Conservation (phyloP, 306 rosid genomes). For the Gastrolobium bilobum region DNA sequence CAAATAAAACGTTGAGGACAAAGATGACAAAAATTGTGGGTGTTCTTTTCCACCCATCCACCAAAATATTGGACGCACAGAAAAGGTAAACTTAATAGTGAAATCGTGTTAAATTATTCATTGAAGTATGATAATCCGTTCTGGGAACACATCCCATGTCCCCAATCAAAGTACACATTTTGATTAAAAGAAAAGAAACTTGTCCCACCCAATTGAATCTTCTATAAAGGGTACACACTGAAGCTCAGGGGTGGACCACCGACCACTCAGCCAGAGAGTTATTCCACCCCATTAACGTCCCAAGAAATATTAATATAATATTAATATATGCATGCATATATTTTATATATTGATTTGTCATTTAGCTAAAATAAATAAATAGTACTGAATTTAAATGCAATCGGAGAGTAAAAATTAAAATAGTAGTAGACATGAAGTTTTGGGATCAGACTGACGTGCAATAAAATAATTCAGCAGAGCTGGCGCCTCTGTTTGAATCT, state of each 20-base stretch:
- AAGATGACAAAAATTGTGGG: constrained; percentile 44
- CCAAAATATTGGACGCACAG: constrained; percentile 41
- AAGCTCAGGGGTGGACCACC: constrained; percentile 59
- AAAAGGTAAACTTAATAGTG: constrained; percentile 43
- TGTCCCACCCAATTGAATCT: constrained; percentile 62
- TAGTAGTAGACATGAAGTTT: constrained; percentile 40
- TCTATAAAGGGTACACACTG: constrained; percentile 41
- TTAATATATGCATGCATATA: background rate
- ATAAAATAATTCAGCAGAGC: constrained; percentile 62
- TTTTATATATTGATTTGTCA: constrained; percentile 42
- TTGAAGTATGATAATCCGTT: constrained; percentile 51
- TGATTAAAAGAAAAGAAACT: constrained; percentile 51
- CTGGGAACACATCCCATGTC: constrained; percentile 56
- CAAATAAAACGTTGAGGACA: constrained; percentile 28
- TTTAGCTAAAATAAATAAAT: constrained; percentile 27
- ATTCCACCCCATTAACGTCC: constrained; percentile 38
- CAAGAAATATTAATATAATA: background rate
- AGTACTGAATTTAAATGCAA: constrained; percentile 37
- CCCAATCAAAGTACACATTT: constrained; percentile 55
- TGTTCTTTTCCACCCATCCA: constrained; percentile 43
- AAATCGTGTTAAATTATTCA: constrained; percentile 43
- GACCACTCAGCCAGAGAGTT: constrained; percentile 42
- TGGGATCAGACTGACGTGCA: constrained; percentile 69
- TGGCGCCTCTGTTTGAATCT: constrained; percentile 72
- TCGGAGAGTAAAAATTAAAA: background rate